A percentile compares a stretch with the other conserved stretches of the same genome.
These are phyloP conservation scores for Fusarium sp. DNA, from an alignment of 2,329 filamentous ascomycete species.

Conservation along the genomic window DNA sequence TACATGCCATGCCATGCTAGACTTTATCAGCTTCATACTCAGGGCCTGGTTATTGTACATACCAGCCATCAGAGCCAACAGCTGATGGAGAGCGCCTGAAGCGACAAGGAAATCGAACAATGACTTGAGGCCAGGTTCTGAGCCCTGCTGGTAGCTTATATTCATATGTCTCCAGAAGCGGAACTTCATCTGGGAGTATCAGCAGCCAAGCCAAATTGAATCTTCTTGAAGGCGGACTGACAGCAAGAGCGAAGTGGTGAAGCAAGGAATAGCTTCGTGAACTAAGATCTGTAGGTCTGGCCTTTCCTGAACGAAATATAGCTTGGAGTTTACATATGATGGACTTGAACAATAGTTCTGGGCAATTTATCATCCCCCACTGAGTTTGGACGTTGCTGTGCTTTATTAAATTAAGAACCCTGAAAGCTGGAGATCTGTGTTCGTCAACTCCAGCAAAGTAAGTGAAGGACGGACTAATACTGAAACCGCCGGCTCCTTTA, in stretches of 20 bases:
- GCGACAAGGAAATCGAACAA: neutral
- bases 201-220: no score
- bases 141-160: no score
- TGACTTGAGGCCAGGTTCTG: neutral
- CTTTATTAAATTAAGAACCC: rapidly evolving
- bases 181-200: no score
- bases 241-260: rapidly evolving
- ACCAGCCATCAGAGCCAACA: rapidly evolving
- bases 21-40: rapidly evolving
- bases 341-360: neutral
- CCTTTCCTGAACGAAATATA: neutral
- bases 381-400: rapidly evolving
- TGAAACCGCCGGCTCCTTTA: neutral
- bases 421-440: neutral
- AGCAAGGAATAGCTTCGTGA: rapidly evolving
- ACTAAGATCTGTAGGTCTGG: neutral
- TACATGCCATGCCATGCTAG: neutral
- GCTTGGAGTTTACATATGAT: neutral
- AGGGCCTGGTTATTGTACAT: rapidly evolving
- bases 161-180: no score
- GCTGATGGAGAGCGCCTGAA: neutral
- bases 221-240: neutral
- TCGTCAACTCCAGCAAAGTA: neutral
- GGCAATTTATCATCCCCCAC: neutral
- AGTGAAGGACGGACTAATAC: neutral